phyloP scores from a whole-genome alignment of 2,329 filamentous ascomycete species.

The Ceratocystis cubensis region DNA sequence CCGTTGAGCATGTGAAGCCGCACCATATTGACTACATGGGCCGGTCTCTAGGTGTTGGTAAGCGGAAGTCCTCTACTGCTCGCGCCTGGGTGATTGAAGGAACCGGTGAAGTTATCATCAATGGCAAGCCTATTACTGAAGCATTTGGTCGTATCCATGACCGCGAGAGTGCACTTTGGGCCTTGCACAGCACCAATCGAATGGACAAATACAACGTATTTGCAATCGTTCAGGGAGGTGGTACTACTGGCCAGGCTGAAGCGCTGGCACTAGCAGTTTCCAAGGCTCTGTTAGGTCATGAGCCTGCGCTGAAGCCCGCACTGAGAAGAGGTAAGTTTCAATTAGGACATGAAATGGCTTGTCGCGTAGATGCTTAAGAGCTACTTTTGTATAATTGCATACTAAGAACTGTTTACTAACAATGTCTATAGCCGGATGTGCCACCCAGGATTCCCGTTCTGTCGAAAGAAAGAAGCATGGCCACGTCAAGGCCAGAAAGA shows the following conservation, averaged over 20 bases:
- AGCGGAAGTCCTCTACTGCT: conserved; percentile 77
- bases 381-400: conserved; percentile 2
- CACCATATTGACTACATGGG: conserved; percentile 60
- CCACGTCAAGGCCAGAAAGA: conserved; percentile 93
- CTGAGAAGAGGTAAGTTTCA: conserved; percentile 69
- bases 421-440: conserved; percentile 60
- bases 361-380: conserved; percentile 15
- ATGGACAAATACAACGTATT: conserved; percentile 97
- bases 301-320: conserved; percentile 78
- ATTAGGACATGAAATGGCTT: no score
- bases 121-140: conserved; percentile 72
- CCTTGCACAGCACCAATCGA: conserved; percentile 66
- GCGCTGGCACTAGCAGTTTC: conserved; percentile 82
- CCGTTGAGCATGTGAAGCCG: conserved; percentile 16
- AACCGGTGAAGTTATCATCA: conserved; percentile 77
- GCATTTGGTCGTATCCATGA: conserved; percentile 84
- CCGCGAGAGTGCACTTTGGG: conserved; percentile 87
- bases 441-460: conserved; percentile 78
- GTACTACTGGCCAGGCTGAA: conserved; percentile 89
- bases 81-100: conserved; percentile 85
- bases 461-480: conserved; percentile 99
- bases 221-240: conserved; percentile 72
- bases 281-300: conserved; percentile 78
- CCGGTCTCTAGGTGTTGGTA: conserved; percentile 65
- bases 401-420: conserved; percentile 32